Percentiles rank a stretch among this genome's conserved stretches.
phyloP scores from a whole-genome alignment of 352 stramenopile genomes.

The Peronospora farinosa region DNA sequence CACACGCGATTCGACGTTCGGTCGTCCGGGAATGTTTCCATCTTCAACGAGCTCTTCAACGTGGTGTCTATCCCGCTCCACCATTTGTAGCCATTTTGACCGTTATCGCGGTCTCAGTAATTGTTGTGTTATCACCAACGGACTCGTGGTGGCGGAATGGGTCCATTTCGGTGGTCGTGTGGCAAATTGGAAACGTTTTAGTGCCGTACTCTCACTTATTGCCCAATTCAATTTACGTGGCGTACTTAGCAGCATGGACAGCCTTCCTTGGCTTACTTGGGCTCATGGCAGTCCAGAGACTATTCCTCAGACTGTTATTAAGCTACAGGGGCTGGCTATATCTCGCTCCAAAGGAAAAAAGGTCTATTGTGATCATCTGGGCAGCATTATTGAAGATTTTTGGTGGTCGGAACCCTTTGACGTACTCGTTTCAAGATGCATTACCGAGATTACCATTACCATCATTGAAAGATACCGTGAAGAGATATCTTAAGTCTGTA shows the following conservation, averaged over 20 bases:
- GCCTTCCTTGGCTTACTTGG: conserved; percentile 74
- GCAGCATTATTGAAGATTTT: conserved; percentile 77
- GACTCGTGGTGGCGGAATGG: conserved; percentile 86
- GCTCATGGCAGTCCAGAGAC: conserved; percentile 80
- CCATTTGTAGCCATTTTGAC: conserved; percentile 52
- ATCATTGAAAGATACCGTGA: conserved; percentile 88
- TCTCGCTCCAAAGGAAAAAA: conserved; percentile 62
- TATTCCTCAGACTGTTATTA: conserved; percentile 75
- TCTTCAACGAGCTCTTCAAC: conserved; percentile 60
- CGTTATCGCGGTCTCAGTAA: conserved; percentile 53
- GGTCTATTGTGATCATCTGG: conserved; percentile 62
- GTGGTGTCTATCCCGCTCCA: conserved; percentile 73
- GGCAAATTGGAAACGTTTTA: conserved; percentile 71
- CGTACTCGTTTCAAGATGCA: conserved; percentile 88
- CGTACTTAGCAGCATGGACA: conserved; percentile 77
- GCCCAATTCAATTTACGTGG: conserved; percentile 69
- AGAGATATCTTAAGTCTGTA: conserved; percentile 88
- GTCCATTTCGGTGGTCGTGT: conserved; percentile 65
- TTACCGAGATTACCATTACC: conserved; percentile 91
- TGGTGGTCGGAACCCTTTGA: conserved; percentile 70
- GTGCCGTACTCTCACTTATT: conserved; percentile 64
- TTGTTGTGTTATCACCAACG: conserved; percentile 47
- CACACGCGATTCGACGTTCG: conserved; percentile 62
- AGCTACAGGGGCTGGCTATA: conserved; percentile 88
- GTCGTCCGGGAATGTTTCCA: conserved; percentile 61